Conservation (phyloP, 495 filamentous ascomycete species). For the Amphirosellinia nigrospora region DNA sequence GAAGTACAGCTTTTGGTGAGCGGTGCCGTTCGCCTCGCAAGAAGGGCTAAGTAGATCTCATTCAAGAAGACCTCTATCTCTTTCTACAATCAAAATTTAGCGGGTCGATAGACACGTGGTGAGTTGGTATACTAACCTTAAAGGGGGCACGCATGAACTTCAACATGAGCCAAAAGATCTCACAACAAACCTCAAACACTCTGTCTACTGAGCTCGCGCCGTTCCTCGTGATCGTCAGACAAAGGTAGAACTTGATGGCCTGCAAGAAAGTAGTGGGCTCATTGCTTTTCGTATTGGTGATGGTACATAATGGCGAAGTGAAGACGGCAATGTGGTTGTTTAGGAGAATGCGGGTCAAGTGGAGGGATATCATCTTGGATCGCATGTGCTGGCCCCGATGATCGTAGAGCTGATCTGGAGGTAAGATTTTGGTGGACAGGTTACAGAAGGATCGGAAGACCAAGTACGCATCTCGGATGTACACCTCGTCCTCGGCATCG, state of each 20-base stretch:
- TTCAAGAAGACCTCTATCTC: slow-evolving; percentile 98
- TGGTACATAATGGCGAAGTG: slow-evolving; percentile 85
- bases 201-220: slow-evolving; percentile 87
- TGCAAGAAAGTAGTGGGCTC: slow-evolving; percentile 92
- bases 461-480: slow-evolving; percentile 93
- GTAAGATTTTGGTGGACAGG: slow-evolving; percentile 87
- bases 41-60: slow-evolving; percentile 93
- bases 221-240: slow-evolving; percentile 91
- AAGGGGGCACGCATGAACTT: slow-evolving; percentile 92
- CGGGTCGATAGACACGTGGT: neutral
- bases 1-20: slow-evolving; percentile 91
- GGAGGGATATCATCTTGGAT: slow-evolving; percentile 92
- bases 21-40: slow-evolving; percentile 86
- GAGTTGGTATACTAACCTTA: slow-evolving; percentile 64
- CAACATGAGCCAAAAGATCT: slow-evolving; percentile 97
- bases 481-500: slow-evolving; percentile 95
- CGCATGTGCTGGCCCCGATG: slow-evolving; percentile 94
- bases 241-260: slow-evolving; percentile 94
- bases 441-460: slow-evolving; percentile 98
- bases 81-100: slow-evolving; percentile 63
- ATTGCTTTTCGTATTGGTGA: slow-evolving; percentile 80
- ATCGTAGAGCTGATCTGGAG: slow-evolving; percentile 90
- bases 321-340: slow-evolving; percentile 90
- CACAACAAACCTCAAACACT: slow-evolving; percentile 94
- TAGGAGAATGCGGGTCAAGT: slow-evolving; percentile 90